Conservation (phyloP, 2,329 filamentous ascomycete species). For the Aspergillus ruber region DNA sequence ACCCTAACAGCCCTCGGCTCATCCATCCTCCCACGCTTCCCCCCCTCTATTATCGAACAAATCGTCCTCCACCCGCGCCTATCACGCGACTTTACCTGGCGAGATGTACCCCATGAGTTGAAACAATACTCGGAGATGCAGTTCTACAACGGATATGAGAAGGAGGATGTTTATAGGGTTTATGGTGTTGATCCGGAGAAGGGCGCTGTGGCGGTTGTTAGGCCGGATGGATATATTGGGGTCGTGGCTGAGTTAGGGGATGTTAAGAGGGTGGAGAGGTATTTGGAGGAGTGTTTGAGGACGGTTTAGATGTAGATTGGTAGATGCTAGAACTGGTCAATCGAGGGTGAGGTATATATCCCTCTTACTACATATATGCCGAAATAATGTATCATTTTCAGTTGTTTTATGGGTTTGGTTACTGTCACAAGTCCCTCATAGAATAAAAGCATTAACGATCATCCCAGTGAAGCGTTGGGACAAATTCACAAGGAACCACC, state of each 20-base stretch:
- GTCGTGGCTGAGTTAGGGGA: constrained; percentile 21
- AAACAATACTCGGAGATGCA: constrained; percentile 31
- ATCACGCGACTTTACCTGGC: constrained; percentile 24
- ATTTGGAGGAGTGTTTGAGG: constrained; percentile 16
- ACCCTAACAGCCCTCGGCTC: constrained; percentile 18
- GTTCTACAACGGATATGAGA: constrained; percentile 27
- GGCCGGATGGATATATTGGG: constrained; percentile 36
- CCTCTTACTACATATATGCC: not conserved
- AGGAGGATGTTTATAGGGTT: constrained; percentile 30
- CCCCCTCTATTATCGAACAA: constrained; percentile 24
- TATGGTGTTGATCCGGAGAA: constrained; percentile 27
- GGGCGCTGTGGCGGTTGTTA: constrained; percentile 29
- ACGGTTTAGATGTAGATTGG: constrained; percentile 3
- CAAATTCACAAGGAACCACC: too few relatives aligned
- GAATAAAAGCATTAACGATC: too few relatives aligned
- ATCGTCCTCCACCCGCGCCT: constrained; percentile 29
- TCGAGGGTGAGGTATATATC: too few relatives aligned
- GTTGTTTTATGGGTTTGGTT: too few relatives aligned
- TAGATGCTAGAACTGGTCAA: too few relatives aligned
- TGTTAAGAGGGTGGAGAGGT: constrained; percentile 19
- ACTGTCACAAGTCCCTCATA: too few relatives aligned
- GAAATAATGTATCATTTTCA: not conserved
- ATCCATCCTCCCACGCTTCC: constrained; percentile 19
- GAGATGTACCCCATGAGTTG: constrained; percentile 22
- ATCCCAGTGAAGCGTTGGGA: too few relatives aligned